Base-by-base conservation (phyloP, 129 eudicot species). In the Oenanthe sinensis region DNA sequence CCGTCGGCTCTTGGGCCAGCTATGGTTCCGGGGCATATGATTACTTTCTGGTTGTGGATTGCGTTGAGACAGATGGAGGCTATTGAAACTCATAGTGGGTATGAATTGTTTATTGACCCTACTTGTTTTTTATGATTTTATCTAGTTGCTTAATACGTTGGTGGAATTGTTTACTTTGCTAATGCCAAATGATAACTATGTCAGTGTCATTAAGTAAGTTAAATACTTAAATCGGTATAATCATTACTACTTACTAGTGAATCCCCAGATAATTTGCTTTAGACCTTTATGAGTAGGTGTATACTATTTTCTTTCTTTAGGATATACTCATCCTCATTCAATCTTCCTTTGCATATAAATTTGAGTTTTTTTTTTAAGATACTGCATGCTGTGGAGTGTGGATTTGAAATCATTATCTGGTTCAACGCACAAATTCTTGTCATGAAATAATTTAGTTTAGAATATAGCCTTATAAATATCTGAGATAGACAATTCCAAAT, bases 81-180 rank as follows among this genome's bases (percentile, higher is more conserved):
- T 1, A 86, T 89, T 69, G 98, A 93, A 85, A 90, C 91, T 85
- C 96, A 93, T 84, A 90, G 92, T 75, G 98, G 98, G 96, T 90
- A 84, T 67, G 86, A 82, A 78, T 80, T 84, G 84, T 70, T 79
- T n/a, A 8, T 78, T 28, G 28, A 43, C n/a, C 71, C 77, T 44
- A 22, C 55, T 75, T 75, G 20, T 30, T 55, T 75, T 75, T 43
- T 75, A 67, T 65, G 68, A 74, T 81, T 45, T 74, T 19, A 42
- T 80, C 69, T 71, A 48, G 22, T 58, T 72, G 62, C 69, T 39
- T 39, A 28, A n/a, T 28, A 30, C 28, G 72, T 67, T 26, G 12
- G 72, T 67, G 72, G 30, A 43, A 14, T 14, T 67, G 10, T 67
- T 22, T 67, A 8, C 72, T 67, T 67, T 67, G 72, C 22, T 22